Base-by-base conservation (phyloP, 2,329 filamentous ascomycete genomes). In the Orbilia quercus region DNA sequence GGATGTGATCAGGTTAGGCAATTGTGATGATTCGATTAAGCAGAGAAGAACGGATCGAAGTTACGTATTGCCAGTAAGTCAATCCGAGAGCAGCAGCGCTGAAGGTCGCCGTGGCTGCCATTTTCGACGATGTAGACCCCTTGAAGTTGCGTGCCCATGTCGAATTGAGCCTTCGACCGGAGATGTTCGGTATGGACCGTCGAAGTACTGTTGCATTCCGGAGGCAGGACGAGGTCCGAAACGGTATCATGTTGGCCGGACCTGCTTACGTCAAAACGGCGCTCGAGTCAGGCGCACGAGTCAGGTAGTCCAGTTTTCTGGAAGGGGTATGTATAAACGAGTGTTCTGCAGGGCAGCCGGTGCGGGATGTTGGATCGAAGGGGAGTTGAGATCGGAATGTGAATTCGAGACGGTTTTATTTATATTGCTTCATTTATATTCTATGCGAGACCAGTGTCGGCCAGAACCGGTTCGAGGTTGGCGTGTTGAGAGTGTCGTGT, bases 31-130 rank as follows among this genome's bases (percentile, higher is more conserved):
- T 6, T 50, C 16, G 23, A 63, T 54, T 22, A 9, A 23, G 28
- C n/a, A n/a, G n/a, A n/a, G n/a, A n/a, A 16, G 18, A 44, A 31
- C 28, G 34, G 31, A 34, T 28, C 16, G 25, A 11, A 36, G 31
- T 31, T 60, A 58, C 60, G 50, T 73, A 73, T 58, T 55, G 53
- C 69, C 69, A 73, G 25, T 59, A 73, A 40, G 42, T 55, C 38
- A 73, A 38, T 42, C 59, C 69, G 38, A 73, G 60, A 65, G 54
- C 60, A 50, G 53, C 36, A 23, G 66, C 53, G 22, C 59, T 51
- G 22, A 45, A 16, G 5, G 51, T 50, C 9, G 58, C 48, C 7
- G 51, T 59, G 42, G 53, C 66, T 36, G 53, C 69, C 14, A 73
- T 14, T 40, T 60, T 73, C n/a, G 53, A 55, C 23, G 50, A 36